Conservation (phyloP, 2,329 filamentous ascomycete genomes). For the Microdochium nivale region DNA sequence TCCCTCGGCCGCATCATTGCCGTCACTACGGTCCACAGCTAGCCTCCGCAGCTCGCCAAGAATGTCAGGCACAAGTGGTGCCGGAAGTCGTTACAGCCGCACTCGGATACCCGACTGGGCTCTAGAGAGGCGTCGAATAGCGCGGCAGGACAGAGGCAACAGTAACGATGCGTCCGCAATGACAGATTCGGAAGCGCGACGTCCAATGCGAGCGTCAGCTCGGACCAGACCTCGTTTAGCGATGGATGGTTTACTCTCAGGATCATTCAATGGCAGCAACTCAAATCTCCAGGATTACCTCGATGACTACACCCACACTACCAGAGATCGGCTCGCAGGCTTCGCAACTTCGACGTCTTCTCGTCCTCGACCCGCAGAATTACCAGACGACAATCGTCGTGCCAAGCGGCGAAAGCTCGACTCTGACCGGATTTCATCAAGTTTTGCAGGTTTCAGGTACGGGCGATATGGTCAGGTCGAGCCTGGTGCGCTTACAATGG, state of each 20-base stretch:
- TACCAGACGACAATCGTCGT: slow-evolving; percentile 32
- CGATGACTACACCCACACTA: neutral
- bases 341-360: neutral
- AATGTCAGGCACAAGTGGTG: neutral
- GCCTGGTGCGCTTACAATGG: slow-evolving; percentile 72
- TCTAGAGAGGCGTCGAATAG: neutral
- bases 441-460: slow-evolving; percentile 60
- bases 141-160: neutral
- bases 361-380: neutral
- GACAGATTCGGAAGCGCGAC: neutral
- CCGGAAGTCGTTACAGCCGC: neutral
- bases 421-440: slow-evolving; percentile 43
- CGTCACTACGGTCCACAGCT: neutral
- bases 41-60: neutral
- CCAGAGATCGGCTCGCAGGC: neutral
- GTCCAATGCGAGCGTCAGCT: neutral
- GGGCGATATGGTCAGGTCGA: slow-evolving; percentile 84
- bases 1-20: neutral
- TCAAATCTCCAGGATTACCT: neutral
- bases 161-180: neutral
- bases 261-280: neutral
- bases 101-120: neutral
- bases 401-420: slow-evolving; percentile 65
- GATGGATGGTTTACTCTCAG: neutral
- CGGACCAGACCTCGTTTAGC: neutral